Base-by-base conservation (phyloP, 768 basidiomycete genomes). In the Kwoniella sp. region DNA sequence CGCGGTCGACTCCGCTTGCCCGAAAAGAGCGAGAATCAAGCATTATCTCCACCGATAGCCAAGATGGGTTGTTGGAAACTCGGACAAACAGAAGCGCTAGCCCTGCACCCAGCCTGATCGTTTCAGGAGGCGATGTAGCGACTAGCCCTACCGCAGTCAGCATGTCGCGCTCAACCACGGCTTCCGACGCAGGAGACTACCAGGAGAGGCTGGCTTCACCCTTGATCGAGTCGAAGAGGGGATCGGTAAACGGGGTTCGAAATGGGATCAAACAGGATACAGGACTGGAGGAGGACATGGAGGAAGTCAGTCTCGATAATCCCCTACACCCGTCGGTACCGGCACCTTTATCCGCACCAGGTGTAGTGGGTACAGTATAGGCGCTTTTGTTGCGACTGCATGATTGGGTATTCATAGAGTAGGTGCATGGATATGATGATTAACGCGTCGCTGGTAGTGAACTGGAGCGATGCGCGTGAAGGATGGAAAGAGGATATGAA, bases 231-330 rank as follows among this genome's bases (percentile, higher is more conserved):
- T 9, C 47, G 25, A 34, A 50, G 0, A 47, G 30, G 29, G 48
- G 12, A 4, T 28, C 52, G 26, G 37, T 45, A 22, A 34, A 34
- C 34, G 34, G 34, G 34, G 13, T 34, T 20, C 11, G 41, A 20
- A 9, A 20, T 17, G 20, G 41, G 17, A 17, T 8, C 5, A 48
- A 25, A 23, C 52, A 48, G 25, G 51, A 55, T 17, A 60, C 25
- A 8, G 63, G 58, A 4, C 23, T 72, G 45, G 75, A 76, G 54
- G 71, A 70, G 3, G 68, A 52, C 23, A 69, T 76, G 75, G 73
- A 72, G 59, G 75, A 74, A 48, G 63, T 76, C 22, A 70, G 56
- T 53, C 45, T 76, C 31, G 63, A 65, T 28, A 45, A 45, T 45
- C 41, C 41, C 41, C 11, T 11, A 9, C 41, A 45, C 41, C 41